Evolutionary conservation across 2,329 filamentous ascomycete species (phyloP), one percentile per base, ranked within the genome.

Genomic region (Pseudogymnoascus sp.): DNA sequence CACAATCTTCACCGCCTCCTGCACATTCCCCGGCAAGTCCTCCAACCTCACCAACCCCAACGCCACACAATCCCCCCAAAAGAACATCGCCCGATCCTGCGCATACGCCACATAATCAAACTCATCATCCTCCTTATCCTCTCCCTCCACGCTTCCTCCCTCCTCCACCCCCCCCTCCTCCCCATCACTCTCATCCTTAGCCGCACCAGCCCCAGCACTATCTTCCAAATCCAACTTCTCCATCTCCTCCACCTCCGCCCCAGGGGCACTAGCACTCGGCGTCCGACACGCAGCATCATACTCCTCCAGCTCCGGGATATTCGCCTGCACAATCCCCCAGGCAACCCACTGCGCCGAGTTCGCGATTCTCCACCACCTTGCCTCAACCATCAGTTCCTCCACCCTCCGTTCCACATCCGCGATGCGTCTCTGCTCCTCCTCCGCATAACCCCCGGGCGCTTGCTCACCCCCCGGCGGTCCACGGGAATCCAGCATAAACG

Each of bases 261-360:
- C 61, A 2, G 61, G 40, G 23, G n/a, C 36, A 5, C 2, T 5
- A n/a, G 34, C 54, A 34, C 54, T 36, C n/a, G 57, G 16, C 31
- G 31, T 60, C 29, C 36, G 12, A 8, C n/a, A 69, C 10, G 73
- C 75, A 64, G 76, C 75, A 12, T 75, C 77, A 37, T 79, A 78
- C 14, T 77, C 76, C 16, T 88, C 84, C 73, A 93, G 80, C 0
- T 87, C 90, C 0, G 90, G 86, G 1, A 96, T 81, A 73, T 95
- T 93, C 59, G 95, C 93, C 77, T 99, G 95, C 61, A 99, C 89
- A 66, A 97, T 91, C 23, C 95, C 95, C 95, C 95, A 99, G 1
- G 92, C 90, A 23, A 96, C 85, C 95, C 95, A 99, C 76, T 90
- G 86, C 1, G 91, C 91, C 37, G 88, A 92, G 76, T 95, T 96